Evolutionary conservation across 164 flowering plant genomes (phyloP).

Genomic region (Aristolochia fimbriata): DNA sequence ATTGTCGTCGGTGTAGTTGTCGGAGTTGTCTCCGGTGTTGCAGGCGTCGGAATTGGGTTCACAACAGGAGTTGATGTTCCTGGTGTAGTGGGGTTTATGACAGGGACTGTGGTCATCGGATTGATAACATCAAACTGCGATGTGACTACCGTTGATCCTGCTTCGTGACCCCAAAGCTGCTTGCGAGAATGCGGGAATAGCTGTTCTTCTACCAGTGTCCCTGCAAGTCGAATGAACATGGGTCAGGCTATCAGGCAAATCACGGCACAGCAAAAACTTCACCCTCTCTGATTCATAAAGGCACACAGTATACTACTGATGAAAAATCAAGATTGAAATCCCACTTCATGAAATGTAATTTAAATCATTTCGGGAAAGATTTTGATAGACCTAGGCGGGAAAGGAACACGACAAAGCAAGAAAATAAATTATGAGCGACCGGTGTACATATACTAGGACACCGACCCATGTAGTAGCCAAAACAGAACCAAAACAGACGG

Average conservation of each 20-base stretch:
- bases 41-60: slow-evolving; percentile 9
- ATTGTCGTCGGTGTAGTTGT: slow-evolving; percentile 10
- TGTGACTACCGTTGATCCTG: slow-evolving; percentile 13
- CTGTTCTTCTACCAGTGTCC: slow-evolving; percentile 4
- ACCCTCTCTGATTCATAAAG: too few relatives aligned
- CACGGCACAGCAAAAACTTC: too few relatives aligned
- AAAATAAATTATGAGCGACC: neutral
- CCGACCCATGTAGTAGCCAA: too few relatives aligned
- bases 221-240: neutral
- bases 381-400: neutral
- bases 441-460: too few relatives aligned
- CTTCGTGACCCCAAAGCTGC: slow-evolving; percentile 1
- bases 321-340: neutral
- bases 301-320: neutral
- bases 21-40: slow-evolving; percentile 1
- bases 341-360: neutral
- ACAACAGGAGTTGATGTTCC: slow-evolving; percentile 6
- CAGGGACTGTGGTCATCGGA: slow-evolving; percentile 41
- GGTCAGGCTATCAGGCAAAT: neutral
- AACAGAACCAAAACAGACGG: too few relatives aligned
- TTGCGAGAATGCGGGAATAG: slow-evolving; percentile 8
- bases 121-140: slow-evolving; percentile 26
- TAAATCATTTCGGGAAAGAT: neutral
- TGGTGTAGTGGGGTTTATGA: slow-evolving; percentile 30
- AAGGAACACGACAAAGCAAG: neutral